Evolutionary conservation across 106 monocot genomes (phyloP).

Genomic region (Hemerocallis citrina): DNA sequence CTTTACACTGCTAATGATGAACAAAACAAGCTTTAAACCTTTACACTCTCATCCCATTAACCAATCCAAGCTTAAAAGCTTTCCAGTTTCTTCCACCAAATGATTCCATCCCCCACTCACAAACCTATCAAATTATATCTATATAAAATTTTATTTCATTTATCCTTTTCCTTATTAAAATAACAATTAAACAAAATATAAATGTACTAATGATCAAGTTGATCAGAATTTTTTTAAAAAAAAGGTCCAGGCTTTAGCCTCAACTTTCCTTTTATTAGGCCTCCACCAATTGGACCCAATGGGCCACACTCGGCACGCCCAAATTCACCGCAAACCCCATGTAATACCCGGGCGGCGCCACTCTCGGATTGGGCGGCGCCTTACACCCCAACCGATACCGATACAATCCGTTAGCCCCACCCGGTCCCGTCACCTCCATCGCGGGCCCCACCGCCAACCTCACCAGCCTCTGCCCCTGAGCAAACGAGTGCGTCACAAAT

Average conservation of each 20-base stretch:
- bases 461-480: slow-evolving; percentile 56
- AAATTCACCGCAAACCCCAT: slow-evolving; percentile 20
- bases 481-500: slow-evolving; percentile 58
- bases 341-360: slow-evolving; percentile 28
- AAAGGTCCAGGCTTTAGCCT: background rate
- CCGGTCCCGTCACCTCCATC: slow-evolving; percentile 8
- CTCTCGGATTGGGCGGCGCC: slow-evolving; percentile 17
- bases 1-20: slow-evolving; percentile 2
- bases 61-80: slow-evolving; percentile 4
- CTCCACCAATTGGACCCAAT: slow-evolving; percentile 20
- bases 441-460: slow-evolving; percentile 31
- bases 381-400: slow-evolving; percentile 33
- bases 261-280: background rate
- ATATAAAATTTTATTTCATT: too few species aligned
- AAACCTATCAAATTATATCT: background rate
- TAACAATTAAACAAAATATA: too few species aligned
- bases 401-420: background rate
- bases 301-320: slow-evolving; percentile 16
- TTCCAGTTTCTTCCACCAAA: background rate
- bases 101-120: background rate
- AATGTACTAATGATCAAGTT: too few species aligned
- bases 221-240: too few species aligned
- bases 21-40: background rate
- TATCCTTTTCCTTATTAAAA: background rate
- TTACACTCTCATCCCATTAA: background rate